These are phyloP conservation scores for Pouteria campechiana DNA, from an alignment of 179 eudicot species.

Conservation along the genomic window DNA sequence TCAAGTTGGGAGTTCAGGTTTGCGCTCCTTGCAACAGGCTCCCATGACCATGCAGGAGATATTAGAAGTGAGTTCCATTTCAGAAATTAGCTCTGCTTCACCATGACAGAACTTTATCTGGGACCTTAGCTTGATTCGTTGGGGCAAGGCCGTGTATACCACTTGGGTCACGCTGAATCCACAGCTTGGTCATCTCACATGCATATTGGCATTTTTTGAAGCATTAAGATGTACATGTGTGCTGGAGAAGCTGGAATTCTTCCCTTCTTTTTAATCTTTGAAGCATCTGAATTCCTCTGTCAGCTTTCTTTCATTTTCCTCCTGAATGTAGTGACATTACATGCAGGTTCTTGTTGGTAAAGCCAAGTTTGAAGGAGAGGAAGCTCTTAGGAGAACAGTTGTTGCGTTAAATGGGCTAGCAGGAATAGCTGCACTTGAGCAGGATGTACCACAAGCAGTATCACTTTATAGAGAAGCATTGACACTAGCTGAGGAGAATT, in stretches of 20 bases:
- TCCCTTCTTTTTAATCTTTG: too few relatives aligned
- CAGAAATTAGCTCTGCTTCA: too few relatives aligned
- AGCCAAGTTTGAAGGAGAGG: constrained; percentile 95
- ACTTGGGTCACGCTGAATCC: too few relatives aligned
- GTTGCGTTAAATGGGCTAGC: constrained; percentile 92
- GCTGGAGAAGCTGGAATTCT: too few relatives aligned
- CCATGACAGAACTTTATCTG: too few relatives aligned
- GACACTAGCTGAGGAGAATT: constrained; percentile 54
- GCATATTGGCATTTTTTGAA: too few relatives aligned
- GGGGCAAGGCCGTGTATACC: too few relatives aligned
- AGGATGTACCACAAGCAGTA: constrained; percentile 53
- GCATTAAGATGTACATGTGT: too few relatives aligned
- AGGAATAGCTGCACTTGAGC: constrained; percentile 68
- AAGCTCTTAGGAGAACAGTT: constrained; percentile 75
- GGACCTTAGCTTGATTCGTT: too few relatives aligned
- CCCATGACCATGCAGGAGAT: constrained; percentile 99
- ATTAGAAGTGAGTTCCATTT: constrained; percentile 41
- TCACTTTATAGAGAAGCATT: constrained; percentile 73
- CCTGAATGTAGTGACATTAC: neutral
- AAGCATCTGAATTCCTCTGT: neutral
- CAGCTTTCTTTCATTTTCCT: neutral
- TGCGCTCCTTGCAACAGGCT: constrained; percentile 75
- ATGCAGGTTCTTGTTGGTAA: constrained; percentile 82
- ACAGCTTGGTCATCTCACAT: too few relatives aligned
- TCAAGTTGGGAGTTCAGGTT: constrained; percentile 96